Evolutionary conservation across 2,329 filamentous ascomycete species (phyloP).

Genomic region (Cladosporium sp.): DNA sequence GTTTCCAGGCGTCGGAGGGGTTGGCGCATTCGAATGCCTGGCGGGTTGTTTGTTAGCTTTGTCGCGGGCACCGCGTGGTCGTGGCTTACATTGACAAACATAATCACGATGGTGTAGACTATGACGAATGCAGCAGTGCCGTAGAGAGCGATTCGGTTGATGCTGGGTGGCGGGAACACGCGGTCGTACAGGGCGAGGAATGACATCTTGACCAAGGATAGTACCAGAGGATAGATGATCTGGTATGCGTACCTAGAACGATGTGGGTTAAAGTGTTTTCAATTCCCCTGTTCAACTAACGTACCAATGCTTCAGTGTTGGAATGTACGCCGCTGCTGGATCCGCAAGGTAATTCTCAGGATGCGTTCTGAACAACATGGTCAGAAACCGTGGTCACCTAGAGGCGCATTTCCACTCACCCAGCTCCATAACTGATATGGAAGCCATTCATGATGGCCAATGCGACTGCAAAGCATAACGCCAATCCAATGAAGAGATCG

Average conservation of each 20-base stretch:
- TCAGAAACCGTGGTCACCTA: background rate
- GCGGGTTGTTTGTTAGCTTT: background rate
- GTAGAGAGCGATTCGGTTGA: background rate
- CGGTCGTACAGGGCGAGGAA: slow-evolving; percentile 21
- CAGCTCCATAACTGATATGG: slow-evolving; percentile 7
- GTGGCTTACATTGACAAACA: background rate
- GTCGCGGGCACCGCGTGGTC: no score
- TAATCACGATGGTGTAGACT: background rate
- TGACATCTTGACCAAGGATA: slow-evolving; percentile 21
- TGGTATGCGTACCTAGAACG: slow-evolving; percentile 19
- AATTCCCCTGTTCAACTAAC: no score
- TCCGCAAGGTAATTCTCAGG: background rate
- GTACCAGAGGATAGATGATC: slow-evolving; percentile 20
- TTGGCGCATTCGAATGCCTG: slow-evolving; percentile 7
- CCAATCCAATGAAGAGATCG: background rate
- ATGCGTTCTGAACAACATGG: background rate
- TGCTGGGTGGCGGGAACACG: background rate
- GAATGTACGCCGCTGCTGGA: slow-evolving; percentile 4
- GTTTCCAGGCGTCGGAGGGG: slow-evolving; percentile 2
- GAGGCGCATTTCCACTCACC: background rate
- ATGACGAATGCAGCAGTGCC: background rate
- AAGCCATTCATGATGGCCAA: slow-evolving; percentile 7
- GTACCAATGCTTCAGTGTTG: slow-evolving; percentile 19
- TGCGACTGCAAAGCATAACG: background rate
- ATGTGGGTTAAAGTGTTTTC: no score